phyloP scores from a whole-genome alignment of 2,329 filamentous ascomycete species.

The Arthrinium puccinioides region DNA sequence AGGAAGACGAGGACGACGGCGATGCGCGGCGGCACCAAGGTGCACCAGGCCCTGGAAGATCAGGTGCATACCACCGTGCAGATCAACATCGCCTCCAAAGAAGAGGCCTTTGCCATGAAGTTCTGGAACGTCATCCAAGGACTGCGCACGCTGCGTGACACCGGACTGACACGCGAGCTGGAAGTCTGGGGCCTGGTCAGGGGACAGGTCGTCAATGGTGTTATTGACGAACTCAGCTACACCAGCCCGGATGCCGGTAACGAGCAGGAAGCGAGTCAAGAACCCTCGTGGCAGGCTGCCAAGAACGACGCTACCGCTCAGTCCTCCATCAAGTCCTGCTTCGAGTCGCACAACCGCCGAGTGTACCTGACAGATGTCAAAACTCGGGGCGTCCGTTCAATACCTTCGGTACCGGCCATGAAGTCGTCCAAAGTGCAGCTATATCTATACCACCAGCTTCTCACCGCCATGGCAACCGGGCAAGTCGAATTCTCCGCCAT shows the following conservation, averaged over 20 bases:
- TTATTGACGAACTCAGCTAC: conserved; percentile 82
- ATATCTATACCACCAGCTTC: conserved; percentile 79
- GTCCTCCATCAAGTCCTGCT: conserved; percentile 32
- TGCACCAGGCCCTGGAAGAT: conserved; percentile 80
- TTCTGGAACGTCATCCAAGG: conserved; percentile 93
- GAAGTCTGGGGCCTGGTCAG: conserved; percentile 82
- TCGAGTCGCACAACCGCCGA: conserved; percentile 23
- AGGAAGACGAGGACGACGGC: conserved; percentile 67
- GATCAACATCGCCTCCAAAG: conserved; percentile 64
- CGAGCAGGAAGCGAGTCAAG: conserved; percentile 49
- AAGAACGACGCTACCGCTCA: conserved; percentile 22
- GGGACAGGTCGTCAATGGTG: conserved; percentile 75
- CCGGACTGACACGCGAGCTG: conserved; percentile 66
- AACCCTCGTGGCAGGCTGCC: conserved; percentile 26
- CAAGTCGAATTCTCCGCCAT: conserved; percentile 62
- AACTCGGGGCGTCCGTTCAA: conserved; percentile 58
- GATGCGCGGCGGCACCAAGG: conserved; percentile 74
- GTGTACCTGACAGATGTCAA: conserved; percentile 87
- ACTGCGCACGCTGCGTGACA: conserved; percentile 63
- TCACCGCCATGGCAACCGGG: conserved; percentile 68
- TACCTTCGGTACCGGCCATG: conserved; percentile 59
- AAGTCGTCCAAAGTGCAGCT: conserved; percentile 79
- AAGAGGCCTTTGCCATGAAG: conserved; percentile 74
- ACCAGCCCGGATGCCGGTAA: conserved; percentile 66
- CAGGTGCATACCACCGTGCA: conserved; percentile 73